Conservation (phyloP, 2,329 filamentous ascomycete species). For the Colletotrichum neosansevieriae region DNA sequence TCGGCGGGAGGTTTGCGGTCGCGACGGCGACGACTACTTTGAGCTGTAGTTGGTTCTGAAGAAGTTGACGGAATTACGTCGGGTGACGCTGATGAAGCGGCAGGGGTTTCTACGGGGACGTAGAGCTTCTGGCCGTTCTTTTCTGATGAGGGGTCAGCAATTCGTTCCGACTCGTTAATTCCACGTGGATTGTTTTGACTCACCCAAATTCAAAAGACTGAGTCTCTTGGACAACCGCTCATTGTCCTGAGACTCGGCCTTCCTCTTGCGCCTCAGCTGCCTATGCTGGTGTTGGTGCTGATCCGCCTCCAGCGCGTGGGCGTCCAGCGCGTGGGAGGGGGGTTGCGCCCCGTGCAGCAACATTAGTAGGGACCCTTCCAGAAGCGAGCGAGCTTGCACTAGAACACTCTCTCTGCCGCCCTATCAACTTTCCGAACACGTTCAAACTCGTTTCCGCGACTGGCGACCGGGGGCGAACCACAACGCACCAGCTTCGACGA, state of each 20-base stretch:
- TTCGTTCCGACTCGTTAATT: slow-evolving; percentile 9
- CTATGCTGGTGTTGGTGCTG: slow-evolving; percentile 41
- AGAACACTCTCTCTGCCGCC: slow-evolving; percentile 20
- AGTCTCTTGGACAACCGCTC: slow-evolving; percentile 88
- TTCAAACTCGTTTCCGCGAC: slow-evolving; percentile 15
- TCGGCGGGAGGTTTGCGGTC: slow-evolving; percentile 41
- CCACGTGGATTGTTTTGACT: slow-evolving; percentile 42
- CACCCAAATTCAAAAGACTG: slow-evolving; percentile 86
- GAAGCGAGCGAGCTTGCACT: slow-evolving; percentile 26
- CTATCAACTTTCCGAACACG: slow-evolving; percentile 17
- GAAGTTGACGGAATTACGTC: slow-evolving; percentile 42
- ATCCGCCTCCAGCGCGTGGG: slow-evolving; percentile 38
- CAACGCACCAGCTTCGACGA: slow-evolving; percentile 6
- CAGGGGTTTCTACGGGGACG: slow-evolving; percentile 69
- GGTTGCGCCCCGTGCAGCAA: slow-evolving; percentile 53
- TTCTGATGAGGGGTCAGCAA: slow-evolving; percentile 58
- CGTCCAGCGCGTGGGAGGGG: slow-evolving; percentile 40
- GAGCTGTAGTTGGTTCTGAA: slow-evolving; percentile 40
- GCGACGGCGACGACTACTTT: slow-evolving; percentile 35
- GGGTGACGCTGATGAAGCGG: slow-evolving; percentile 41
- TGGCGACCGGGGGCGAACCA: slow-evolving; percentile 20
- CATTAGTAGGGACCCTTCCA: slow-evolving; percentile 43
- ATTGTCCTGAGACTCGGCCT: slow-evolving; percentile 70
- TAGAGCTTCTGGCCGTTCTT: slow-evolving; percentile 73
- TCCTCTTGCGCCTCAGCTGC: slow-evolving; percentile 64